Evolutionary conservation across 1,284 basidiomycete genomes (phyloP).

Genomic region (Pascua guehoae): DNA sequence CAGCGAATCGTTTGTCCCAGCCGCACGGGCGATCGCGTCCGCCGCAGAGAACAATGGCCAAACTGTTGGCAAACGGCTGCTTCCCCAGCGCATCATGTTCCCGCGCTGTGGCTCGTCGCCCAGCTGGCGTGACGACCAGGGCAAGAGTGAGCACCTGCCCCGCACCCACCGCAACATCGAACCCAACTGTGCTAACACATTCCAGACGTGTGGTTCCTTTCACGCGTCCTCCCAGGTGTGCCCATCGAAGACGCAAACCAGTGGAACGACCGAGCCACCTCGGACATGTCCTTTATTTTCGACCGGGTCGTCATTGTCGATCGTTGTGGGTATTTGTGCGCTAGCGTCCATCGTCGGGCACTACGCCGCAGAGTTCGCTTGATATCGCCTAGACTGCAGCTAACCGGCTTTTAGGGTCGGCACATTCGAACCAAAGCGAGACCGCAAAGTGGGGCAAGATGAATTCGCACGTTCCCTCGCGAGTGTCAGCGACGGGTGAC

Average conservation of each 20-base stretch:
- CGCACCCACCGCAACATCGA: too few relatives aligned
- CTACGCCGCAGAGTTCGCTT: too few relatives aligned
- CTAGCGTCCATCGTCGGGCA: neutral
- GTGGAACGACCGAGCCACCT: conserved; percentile 28
- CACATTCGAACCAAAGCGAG: conserved; percentile 34
- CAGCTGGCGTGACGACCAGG: conserved; percentile 36
- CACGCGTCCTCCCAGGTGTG: conserved; percentile 31
- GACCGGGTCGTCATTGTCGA: conserved; percentile 45
- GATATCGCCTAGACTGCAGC: too few relatives aligned
- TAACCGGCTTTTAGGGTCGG: conserved; percentile 23
- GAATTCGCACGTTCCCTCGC: conserved; percentile 31
- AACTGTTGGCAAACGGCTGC: neutral
- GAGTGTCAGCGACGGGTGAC: conserved; percentile 14
- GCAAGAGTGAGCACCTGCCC: conserved; percentile 26
- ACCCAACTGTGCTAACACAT: neutral
- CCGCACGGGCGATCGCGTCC: conserved; percentile 25
- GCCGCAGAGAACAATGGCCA: neutral
- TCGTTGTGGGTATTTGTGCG: conserved; percentile 29
- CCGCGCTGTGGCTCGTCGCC: conserved; percentile 27
- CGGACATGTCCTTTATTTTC: conserved; percentile 33
- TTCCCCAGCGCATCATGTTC: conserved; percentile 35
- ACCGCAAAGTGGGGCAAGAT: conserved; percentile 42
- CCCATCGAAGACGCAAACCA: conserved; percentile 34
- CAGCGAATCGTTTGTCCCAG: conserved; percentile 34
- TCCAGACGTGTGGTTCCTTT: conserved; percentile 40